These are phyloP conservation scores for Termitomyces titanicus DNA, from an alignment of 768 basidiomycete species.

Conservation along the genomic window DNA sequence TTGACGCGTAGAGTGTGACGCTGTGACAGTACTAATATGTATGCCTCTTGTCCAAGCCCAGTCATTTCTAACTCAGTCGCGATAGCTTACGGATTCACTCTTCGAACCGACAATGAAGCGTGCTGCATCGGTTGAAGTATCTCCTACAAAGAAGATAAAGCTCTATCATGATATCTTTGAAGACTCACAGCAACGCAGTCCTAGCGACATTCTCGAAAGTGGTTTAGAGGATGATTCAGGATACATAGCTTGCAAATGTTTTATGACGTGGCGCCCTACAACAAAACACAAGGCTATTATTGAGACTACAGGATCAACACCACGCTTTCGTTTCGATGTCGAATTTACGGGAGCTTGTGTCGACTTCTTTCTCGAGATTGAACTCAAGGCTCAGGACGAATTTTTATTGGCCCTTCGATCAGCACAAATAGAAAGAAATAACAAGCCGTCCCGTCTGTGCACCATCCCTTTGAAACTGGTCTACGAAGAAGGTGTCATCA, in stretches of 20 bases:
- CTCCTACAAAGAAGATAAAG: conserved; percentile 7
- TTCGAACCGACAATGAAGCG: conserved; percentile 10
- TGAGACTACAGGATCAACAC: conserved; percentile 21
- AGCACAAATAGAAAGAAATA: conserved; percentile 25
- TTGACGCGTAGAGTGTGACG: conserved; percentile 8
- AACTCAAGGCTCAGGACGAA: conserved; percentile 37
- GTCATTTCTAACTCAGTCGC: neutral
- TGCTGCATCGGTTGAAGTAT: neutral
- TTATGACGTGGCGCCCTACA: conserved; percentile 41
- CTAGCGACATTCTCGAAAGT: conserved; percentile 28
- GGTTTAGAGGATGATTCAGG: conserved; percentile 28
- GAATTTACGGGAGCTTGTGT: conserved; percentile 29
- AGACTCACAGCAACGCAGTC: conserved; percentile 22
- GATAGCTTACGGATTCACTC: neutral
- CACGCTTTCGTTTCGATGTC: conserved; percentile 33
- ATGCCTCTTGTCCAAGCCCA: too few relatives aligned
- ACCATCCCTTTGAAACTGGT: conserved; percentile 37
- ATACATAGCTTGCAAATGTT: conserved; percentile 37
- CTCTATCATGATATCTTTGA: conserved; percentile 13
- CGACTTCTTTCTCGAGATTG: conserved; percentile 30
- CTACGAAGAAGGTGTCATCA: conserved; percentile 38
- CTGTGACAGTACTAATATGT: too few relatives aligned
- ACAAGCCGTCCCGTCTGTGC: conserved; percentile 22
- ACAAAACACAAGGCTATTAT: conserved; percentile 28
- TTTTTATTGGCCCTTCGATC: conserved; percentile 49